These are phyloP conservation scores for Brassica napus DNA, from an alignment of 345 rosid genomes.

Conservation along the genomic window Da-Ae NC_063452.1:46141501-46142000, in stretches of 20 bases:
- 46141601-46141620: neutral
- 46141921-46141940: neutral
- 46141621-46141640: neutral
- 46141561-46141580: constrained; percentile 12
- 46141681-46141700: neutral
- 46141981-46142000: constrained; percentile 74
- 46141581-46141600: neutral
- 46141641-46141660: neutral
- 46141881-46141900: constrained; percentile 21
- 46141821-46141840: constrained; percentile 35
- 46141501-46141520: neutral
- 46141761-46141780: neutral
- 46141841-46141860: neutral
- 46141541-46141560: neutral
- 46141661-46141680: neutral
- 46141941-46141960: constrained; percentile 25
- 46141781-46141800: constrained; percentile 8
- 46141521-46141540: neutral
- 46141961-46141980: constrained; percentile 54
- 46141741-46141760: constrained; percentile 27
- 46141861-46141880: constrained; percentile 10
- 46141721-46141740: constrained; percentile 11
- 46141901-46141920: neutral
- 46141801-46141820: constrained; percentile 35
- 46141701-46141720: constrained; percentile 14